Base-by-base conservation (phyloP, 805 yeast species). In the Saccharomycopsis sp. region DNA sequence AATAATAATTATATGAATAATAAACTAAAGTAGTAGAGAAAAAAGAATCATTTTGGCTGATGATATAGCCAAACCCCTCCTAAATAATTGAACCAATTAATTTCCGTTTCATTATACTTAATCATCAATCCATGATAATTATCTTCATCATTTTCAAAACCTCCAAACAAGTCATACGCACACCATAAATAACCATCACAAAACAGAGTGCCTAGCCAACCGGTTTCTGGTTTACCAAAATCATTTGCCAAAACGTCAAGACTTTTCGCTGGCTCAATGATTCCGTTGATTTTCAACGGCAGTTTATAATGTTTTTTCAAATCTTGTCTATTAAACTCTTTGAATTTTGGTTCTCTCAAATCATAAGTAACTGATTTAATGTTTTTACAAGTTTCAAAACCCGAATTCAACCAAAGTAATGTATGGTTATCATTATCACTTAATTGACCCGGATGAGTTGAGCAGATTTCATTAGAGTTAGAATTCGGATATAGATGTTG, bases 341-440 rank as follows among this genome's bases (percentile, higher is more conserved):
- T 55, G 51, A 27, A 57, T 5, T 54, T 23, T 18, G 51, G 50
- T 49, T 52, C 49, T 20, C 42, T 34, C 35, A 59, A 57, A 49
- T 66, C 70, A 31, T 60, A 61, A 31, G 51, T 54, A 26, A 64
- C 64, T 12, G 63, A 58, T 29, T 60, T 58, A 15, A 61, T 49
- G 26, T 57, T 54, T 36, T 59, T 61, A 52, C 82, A 75, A 34
- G 57, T 64, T 37, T 63, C 53, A 51, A 74, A 70, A 0, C 80
- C 80, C 5, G 79, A 70, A 49, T 76, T 76, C 45, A 74, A 63
- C 82, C 83, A 76, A 2, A 74, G 51, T 26, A 76, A 50, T 1
- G 73, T 62, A 18, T 59, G 58, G 35, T 66, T 55, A 52, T 73
- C 79, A 17, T 54, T 60, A 36, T 40, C 45, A 21, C 30, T 27